Conservation (phyloP, 1,284 basidiomycete genomes). For the Ganoderma meredithae region DNA sequence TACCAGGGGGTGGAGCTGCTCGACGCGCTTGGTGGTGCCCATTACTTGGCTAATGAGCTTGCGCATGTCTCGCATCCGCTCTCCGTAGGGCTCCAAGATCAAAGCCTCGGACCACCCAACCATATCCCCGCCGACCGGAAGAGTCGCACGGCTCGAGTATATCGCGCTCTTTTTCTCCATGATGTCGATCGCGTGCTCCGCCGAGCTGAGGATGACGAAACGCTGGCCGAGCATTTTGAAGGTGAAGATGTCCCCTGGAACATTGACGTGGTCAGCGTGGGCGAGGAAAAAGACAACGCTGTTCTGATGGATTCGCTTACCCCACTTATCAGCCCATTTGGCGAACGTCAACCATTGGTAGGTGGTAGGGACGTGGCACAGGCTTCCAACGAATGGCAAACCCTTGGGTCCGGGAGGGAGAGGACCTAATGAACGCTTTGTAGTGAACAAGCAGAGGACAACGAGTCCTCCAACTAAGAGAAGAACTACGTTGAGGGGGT, state of each 20-base stretch:
- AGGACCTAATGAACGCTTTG: conserved; percentile 12
- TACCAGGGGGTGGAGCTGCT: conserved; percentile 35
- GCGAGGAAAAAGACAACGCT: not conserved
- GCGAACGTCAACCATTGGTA: conserved; percentile 62
- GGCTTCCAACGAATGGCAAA: conserved; percentile 34
- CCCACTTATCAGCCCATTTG: conserved; percentile 54
- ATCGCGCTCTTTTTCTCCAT: conserved; percentile 72
- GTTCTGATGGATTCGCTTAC: conserved; percentile 16
- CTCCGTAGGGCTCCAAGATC: conserved; percentile 67
- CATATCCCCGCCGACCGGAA: conserved; percentile 52
- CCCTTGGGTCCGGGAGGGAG: conserved; percentile 34
- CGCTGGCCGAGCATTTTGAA: conserved; percentile 66
- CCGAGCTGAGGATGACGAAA: conserved; percentile 65
- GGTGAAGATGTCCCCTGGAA: conserved; percentile 65
- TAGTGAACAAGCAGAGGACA: conserved; percentile 37
- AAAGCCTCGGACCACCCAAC: conserved; percentile 72
- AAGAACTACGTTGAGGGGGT: conserved; percentile 3
- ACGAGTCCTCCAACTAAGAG: conserved; percentile 15
- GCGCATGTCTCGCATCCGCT: conserved; percentile 67
- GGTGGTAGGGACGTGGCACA: conserved; percentile 30
- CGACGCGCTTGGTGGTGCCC: conserved; percentile 37
- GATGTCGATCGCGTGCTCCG: conserved; percentile 60
- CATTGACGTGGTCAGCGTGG: not conserved
- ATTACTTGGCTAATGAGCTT: conserved; percentile 44
- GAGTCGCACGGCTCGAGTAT: conserved; percentile 72